Percentiles rank a stretch among this genome's conserved stretches.
Evolutionary conservation across 768 basidiomycete genomes (phyloP).

Genomic region (Candolleomyces eurysporus): DNA sequence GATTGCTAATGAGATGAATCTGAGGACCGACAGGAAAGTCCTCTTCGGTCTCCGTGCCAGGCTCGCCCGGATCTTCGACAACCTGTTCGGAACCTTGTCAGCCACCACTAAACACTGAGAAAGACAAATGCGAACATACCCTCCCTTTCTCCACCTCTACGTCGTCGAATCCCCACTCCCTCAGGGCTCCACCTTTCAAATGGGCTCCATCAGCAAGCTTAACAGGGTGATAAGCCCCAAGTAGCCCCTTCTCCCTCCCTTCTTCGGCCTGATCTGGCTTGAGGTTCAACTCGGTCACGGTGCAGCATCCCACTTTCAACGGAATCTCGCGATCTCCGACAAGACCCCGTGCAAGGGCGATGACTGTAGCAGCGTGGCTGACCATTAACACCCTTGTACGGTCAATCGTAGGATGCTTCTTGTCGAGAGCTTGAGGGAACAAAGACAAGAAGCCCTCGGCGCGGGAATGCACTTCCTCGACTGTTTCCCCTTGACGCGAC

Average conservation of each 20-base stretch:
- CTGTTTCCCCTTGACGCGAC: conserved; percentile 69
- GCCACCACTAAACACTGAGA: conserved; percentile 20
- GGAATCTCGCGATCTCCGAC: conserved; percentile 49
- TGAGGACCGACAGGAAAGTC: conserved; percentile 61
- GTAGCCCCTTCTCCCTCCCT: conserved; percentile 14
- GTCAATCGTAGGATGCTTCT: conserved; percentile 44
- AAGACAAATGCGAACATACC: conserved; percentile 34
- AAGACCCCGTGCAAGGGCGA: conserved; percentile 62
- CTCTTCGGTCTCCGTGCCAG: conserved; percentile 59
- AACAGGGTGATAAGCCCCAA: conserved; percentile 47
- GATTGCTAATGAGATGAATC: conserved; percentile 32
- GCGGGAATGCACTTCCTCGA: conserved; percentile 62
- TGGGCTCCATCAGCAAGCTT: conserved; percentile 56
- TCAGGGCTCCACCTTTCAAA: conserved; percentile 52
- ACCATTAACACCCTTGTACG: conserved; percentile 42
- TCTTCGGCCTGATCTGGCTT: conserved; percentile 15
- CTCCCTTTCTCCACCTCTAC: conserved; percentile 58
- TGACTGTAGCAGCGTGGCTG: conserved; percentile 74
- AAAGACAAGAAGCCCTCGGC: conserved; percentile 46
- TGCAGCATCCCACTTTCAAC: conserved; percentile 73
- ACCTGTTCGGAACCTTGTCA: conserved; percentile 33
- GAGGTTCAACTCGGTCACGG: conserved; percentile 56
- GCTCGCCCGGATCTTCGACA: conserved; percentile 64
- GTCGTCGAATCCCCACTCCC: conserved; percentile 85
- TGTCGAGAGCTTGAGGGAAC: conserved; percentile 52